Evolutionary conservation across 2,329 filamentous ascomycete species (phyloP).

Genomic region (Aspergillus calidoustus): DNA sequence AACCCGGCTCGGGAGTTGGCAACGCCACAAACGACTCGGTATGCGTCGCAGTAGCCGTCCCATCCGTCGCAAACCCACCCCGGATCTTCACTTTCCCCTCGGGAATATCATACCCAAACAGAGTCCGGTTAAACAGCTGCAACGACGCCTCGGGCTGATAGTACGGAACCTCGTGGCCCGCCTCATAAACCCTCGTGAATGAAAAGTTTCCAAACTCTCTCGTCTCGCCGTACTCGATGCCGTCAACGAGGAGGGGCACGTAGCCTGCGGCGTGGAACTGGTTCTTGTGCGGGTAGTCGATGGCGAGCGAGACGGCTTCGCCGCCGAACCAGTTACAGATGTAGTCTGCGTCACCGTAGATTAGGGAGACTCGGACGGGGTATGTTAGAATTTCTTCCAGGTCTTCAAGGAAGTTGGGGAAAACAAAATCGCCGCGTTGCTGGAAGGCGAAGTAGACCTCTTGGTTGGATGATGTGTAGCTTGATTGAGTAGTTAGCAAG

Average conservation of each 20-base stretch:
- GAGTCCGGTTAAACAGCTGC: slow-evolving; percentile 64
- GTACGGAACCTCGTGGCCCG: slow-evolving; percentile 66
- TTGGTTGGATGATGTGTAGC: slow-evolving; percentile 54
- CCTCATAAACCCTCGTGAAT: slow-evolving; percentile 69
- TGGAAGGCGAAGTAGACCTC: slow-evolving; percentile 55
- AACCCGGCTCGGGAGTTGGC: slow-evolving; percentile 28
- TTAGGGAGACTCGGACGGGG: slow-evolving; percentile 70
- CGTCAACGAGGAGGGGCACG: slow-evolving; percentile 70
- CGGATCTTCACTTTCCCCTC: slow-evolving; percentile 51
- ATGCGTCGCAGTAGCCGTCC: slow-evolving; percentile 49
- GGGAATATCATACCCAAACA: slow-evolving; percentile 60
- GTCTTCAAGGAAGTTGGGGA: slow-evolving; percentile 63
- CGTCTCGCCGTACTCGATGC: slow-evolving; percentile 68
- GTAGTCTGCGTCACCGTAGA: slow-evolving; percentile 68
- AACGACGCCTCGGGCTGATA: slow-evolving; percentile 63
- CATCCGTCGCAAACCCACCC: slow-evolving; percentile 45
- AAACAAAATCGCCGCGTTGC: slow-evolving; percentile 64
- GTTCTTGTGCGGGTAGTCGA: slow-evolving; percentile 56
- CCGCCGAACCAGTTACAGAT: slow-evolving; percentile 70
- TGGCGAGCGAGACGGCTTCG: slow-evolving; percentile 69
- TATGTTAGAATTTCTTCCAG: slow-evolving; percentile 63
- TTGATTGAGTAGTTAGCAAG: too few relatives aligned
- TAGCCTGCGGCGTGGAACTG: slow-evolving; percentile 72
- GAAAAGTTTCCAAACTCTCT: slow-evolving; percentile 77
- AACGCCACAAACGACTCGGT: slow-evolving; percentile 47